These are phyloP conservation scores for Yarrowia sp. DNA, from an alignment of 805 yeast genomes.

Conservation along the genomic window DNA sequence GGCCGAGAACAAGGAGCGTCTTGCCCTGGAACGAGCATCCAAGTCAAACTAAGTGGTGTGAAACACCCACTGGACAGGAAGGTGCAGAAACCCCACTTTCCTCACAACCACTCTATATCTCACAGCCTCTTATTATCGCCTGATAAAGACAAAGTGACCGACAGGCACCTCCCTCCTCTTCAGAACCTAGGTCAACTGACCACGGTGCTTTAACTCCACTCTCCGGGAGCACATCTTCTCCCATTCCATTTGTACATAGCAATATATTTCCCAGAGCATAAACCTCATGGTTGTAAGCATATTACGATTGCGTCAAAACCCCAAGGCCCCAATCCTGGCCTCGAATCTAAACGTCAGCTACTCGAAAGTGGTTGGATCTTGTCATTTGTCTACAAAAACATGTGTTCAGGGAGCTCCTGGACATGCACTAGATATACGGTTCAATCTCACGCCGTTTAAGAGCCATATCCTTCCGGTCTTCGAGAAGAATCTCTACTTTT, in stretches of 20 bases:
- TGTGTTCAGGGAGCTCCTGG: too few relatives aligned
- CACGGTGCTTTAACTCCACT: constrained; percentile 23
- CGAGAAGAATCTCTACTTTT: constrained; percentile 21
- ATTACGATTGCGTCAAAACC: constrained; percentile 16
- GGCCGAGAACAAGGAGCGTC: constrained; percentile 39
- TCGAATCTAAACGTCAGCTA: neutral
- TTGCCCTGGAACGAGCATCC: constrained; percentile 17
- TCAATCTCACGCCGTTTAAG: neutral
- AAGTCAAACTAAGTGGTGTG: constrained; percentile 19
- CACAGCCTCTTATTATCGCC: neutral
- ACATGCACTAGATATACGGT: neutral
- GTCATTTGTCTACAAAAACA: too few relatives aligned
- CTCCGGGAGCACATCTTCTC: constrained; percentile 6
- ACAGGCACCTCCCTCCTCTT: neutral
- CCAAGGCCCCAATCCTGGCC: neutral
- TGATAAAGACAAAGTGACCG: constrained; percentile 8
- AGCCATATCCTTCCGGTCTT: neutral
- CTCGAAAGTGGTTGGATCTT: too few relatives aligned
- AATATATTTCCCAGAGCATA: constrained; percentile 34
- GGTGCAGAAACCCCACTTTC: constrained; percentile 8
- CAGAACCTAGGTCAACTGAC: constrained; percentile 9
- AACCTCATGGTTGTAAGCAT: constrained; percentile 14
- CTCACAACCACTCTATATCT: neutral
- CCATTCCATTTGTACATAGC: constrained; percentile 30
- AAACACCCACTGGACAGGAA: constrained; percentile 3